Percentiles rank a stretch among this genome's conserved stretches.
Evolutionary conservation across 306 rosid species (phyloP).

Genomic region (Castanea mollissima): DNA sequence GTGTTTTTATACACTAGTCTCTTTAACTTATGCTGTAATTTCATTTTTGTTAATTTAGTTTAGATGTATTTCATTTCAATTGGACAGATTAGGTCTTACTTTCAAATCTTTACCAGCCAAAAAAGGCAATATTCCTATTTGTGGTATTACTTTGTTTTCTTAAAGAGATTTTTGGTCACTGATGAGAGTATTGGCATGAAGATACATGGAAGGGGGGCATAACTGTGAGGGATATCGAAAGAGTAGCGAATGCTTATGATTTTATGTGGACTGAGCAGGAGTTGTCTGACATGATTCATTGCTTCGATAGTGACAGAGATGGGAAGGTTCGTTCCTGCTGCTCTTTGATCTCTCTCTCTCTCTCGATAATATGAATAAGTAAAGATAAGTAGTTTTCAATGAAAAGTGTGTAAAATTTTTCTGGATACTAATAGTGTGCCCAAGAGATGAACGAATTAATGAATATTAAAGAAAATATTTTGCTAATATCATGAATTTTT

Average conservation of each 20-base stretch:
- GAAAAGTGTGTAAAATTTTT: too few relatives aligned
- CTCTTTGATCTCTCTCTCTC: neutral
- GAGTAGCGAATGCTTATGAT: slow-evolving; percentile 71
- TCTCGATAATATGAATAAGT: neutral
- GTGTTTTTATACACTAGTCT: neutral
- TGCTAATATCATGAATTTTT: too few relatives aligned
- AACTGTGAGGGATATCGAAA: slow-evolving; percentile 47
- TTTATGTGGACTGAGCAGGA: slow-evolving; percentile 76
- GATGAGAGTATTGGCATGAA: slow-evolving; percentile 38
- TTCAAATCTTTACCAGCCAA: slow-evolving; percentile 5
- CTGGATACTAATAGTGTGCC: too few relatives aligned
- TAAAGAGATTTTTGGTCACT: slow-evolving; percentile 9
- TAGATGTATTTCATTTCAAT: neutral
- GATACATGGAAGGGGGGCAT: slow-evolving; percentile 69
- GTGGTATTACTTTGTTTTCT: neutral
- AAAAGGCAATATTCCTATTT: neutral
- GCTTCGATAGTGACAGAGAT: slow-evolving; percentile 77
- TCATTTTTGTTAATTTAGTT: neutral
- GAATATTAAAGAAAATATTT: too few relatives aligned
- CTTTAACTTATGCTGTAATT: neutral
- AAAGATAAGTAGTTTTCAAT: too few relatives aligned
- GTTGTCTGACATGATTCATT: slow-evolving; percentile 66
- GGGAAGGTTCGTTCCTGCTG: slow-evolving; percentile 51
- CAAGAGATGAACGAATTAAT: too few relatives aligned
- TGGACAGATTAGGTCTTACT: neutral